Conservation (phyloP, 768 basidiomycete species). For the Cytidiella melzeri region DNA sequence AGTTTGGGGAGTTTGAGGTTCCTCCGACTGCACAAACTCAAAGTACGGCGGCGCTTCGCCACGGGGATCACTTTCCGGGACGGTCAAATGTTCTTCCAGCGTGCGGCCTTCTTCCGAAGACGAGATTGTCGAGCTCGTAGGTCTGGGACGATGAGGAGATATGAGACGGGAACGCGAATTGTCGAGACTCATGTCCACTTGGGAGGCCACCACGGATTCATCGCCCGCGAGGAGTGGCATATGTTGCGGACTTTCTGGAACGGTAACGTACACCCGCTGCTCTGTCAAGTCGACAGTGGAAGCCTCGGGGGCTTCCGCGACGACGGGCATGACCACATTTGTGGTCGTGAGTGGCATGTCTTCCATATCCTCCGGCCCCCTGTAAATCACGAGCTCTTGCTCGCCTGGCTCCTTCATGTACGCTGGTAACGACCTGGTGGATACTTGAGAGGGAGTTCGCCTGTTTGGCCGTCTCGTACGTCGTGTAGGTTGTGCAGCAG, state of each 20-base stretch:
- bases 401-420: slow-evolving; percentile 86
- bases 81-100: neutral
- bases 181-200: neutral
- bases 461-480: slow-evolving; percentile 38
- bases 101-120: slow-evolving; percentile 10
- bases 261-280: slow-evolving; percentile 26
- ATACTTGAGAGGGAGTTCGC: slow-evolving; percentile 76
- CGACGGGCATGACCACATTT: slow-evolving; percentile 27
- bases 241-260: slow-evolving; percentile 35
- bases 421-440: slow-evolving; percentile 67
- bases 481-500: slow-evolving; percentile 24
- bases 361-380: slow-evolving; percentile 48
- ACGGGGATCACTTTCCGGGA: slow-evolving; percentile 29
- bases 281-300: slow-evolving; percentile 5
- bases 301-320: slow-evolving; percentile 19
- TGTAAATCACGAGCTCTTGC: slow-evolving; percentile 65
- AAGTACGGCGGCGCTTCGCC: slow-evolving; percentile 68
- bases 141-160: slow-evolving; percentile 1
- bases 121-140: slow-evolving; percentile 26
- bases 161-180: neutral
- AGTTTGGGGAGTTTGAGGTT: slow-evolving; percentile 6
- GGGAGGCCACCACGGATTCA: slow-evolving; percentile 17
- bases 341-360: slow-evolving; percentile 43
- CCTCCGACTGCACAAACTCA: slow-evolving; percentile 37
- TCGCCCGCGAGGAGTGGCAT: slow-evolving; percentile 37